A percentile compares a stretch with the other conserved stretches of the same genome.
These are phyloP conservation scores for Pseudozyma tsukubaensis DNA, from an alignment of 1,284 basidiomycete genomes.

Conservation along the genomic window DNA sequence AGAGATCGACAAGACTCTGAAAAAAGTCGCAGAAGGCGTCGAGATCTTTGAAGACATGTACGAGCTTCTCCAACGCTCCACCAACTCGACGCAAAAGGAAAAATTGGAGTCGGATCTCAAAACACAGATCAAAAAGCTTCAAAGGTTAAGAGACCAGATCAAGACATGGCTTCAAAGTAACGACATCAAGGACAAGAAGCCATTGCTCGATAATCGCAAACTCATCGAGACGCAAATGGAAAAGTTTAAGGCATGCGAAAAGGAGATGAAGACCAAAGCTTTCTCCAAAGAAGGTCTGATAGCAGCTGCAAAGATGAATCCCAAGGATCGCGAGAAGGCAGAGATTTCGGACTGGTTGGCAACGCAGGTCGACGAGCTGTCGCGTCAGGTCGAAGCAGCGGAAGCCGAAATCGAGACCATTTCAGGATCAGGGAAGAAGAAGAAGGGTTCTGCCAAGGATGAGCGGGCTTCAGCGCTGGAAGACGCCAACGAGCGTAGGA, in stretches of 20 bases:
- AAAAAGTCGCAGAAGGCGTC: constrained; percentile 68
- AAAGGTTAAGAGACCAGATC: constrained; percentile 97
- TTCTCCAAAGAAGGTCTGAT: constrained; percentile 99
- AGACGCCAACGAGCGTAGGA: constrained; percentile 87
- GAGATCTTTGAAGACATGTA: constrained; percentile 68
- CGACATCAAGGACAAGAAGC: constrained; percentile 99
- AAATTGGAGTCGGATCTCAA: constrained; percentile 69
- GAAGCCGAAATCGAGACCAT: constrained; percentile 96
- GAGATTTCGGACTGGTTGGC: constrained; percentile 77
- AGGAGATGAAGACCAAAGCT: constrained; percentile 99
- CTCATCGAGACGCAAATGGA: constrained; percentile 99
- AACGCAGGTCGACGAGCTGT: constrained; percentile 82
- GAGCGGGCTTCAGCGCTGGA: constrained; percentile 87
- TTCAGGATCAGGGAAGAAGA: constrained; percentile 80
- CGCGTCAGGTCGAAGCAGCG: constrained; percentile 89
- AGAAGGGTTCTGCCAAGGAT: constrained; percentile 74
- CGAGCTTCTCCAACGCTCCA: constrained; percentile 66
- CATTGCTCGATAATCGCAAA: constrained; percentile 89
- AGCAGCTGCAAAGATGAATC: constrained; percentile 92
- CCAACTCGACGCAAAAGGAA: constrained; percentile 68
- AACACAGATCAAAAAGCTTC: constrained; percentile 84
- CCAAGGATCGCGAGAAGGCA: constrained; percentile 94
- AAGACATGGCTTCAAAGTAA: constrained; percentile 98
- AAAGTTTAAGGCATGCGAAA: constrained; percentile 99
- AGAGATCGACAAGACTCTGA: constrained; percentile 68